Percentiles rank a stretch among this genome's conserved stretches.
phyloP scores from a whole-genome alignment of 129 eudicot genomes.

The Flaveria sonorensis region DNA sequence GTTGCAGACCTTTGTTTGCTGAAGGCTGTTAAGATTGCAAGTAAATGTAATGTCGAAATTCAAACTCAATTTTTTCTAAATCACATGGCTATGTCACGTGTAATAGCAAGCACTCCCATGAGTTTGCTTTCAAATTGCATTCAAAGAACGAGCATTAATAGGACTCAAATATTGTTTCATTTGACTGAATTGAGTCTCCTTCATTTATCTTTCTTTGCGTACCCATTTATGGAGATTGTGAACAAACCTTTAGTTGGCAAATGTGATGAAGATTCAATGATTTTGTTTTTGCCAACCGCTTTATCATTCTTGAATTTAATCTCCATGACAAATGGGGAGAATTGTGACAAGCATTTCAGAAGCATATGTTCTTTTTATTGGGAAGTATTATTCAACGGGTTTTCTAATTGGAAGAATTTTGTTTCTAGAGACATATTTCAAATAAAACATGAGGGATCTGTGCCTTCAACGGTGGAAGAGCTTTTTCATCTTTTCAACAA shows the following conservation, averaged over 20 bases:
- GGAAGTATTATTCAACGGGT: slow-evolving; percentile 49
- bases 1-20: slow-evolving; percentile 69
- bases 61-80: slow-evolving; percentile 37
- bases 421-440: slow-evolving; percentile 54
- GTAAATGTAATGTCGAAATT: slow-evolving; percentile 26
- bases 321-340: slow-evolving; percentile 40
- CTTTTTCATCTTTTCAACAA: slow-evolving; percentile 42
- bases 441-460: slow-evolving; percentile 38
- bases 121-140: slow-evolving; percentile 59
- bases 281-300: slow-evolving; percentile 70
- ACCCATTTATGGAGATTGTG: slow-evolving; percentile 46
- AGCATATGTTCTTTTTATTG: slow-evolving; percentile 51
- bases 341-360: slow-evolving; percentile 33
- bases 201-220: slow-evolving; percentile 70
- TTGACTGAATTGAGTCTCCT: slow-evolving; percentile 57
- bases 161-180: slow-evolving; percentile 50
- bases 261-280: slow-evolving; percentile 58
- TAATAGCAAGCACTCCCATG: slow-evolving; percentile 57
- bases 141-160: slow-evolving; percentile 40
- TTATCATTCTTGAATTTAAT: slow-evolving; percentile 48
- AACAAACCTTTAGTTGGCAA: slow-evolving; percentile 29
- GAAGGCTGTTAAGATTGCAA: slow-evolving; percentile 63
- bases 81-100: slow-evolving; percentile 53
- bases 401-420: slow-evolving; percentile 66
- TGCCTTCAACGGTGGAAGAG: slow-evolving; percentile 54